phyloP scores from a whole-genome alignment of 129 eudicot species.

The Chrysanthemum seticuspe region DNA sequence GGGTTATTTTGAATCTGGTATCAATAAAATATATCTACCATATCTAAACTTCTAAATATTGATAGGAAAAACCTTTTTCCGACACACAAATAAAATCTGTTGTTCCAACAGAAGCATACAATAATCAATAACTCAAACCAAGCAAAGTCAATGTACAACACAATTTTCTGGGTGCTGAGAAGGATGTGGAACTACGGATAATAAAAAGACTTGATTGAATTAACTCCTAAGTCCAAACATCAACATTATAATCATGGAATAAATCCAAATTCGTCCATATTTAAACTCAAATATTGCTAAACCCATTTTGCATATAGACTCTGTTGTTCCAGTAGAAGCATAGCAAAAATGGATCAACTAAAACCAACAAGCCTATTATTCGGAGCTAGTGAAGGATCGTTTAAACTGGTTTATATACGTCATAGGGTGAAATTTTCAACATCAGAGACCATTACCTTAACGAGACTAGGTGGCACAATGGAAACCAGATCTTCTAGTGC shows the following conservation, averaged over 20 bases:
- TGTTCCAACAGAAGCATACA: constrained; percentile 16
- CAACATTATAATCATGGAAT: constrained; percentile 16
- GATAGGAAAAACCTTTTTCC: neutral
- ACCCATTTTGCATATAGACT: neutral
- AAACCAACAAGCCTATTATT: constrained; percentile 7
- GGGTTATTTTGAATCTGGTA: neutral
- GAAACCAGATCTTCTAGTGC: constrained; percentile 93
- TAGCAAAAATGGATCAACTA: neutral
- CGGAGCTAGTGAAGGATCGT: neutral
- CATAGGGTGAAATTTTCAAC: constrained; percentile 14
- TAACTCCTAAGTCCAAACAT: constrained; percentile 6
- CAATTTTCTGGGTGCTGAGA: neutral
- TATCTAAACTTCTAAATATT: neutral
- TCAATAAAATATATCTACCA: no score
- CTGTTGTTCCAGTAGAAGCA: neutral
- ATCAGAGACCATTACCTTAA: constrained; percentile 58
- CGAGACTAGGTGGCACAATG: constrained; percentile 77
- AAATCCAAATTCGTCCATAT: constrained; percentile 1
- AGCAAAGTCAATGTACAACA: neutral
- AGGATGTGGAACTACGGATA: neutral
- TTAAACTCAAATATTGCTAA: neutral
- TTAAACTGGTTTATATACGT: neutral
- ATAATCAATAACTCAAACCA: neutral
- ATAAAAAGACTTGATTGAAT: neutral
- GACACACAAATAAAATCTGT: neutral